These are phyloP conservation scores for Mortierella antarctica DNA, from an alignment of 192 early-diverging fungal genomes.

Conservation along the genomic window DNA sequence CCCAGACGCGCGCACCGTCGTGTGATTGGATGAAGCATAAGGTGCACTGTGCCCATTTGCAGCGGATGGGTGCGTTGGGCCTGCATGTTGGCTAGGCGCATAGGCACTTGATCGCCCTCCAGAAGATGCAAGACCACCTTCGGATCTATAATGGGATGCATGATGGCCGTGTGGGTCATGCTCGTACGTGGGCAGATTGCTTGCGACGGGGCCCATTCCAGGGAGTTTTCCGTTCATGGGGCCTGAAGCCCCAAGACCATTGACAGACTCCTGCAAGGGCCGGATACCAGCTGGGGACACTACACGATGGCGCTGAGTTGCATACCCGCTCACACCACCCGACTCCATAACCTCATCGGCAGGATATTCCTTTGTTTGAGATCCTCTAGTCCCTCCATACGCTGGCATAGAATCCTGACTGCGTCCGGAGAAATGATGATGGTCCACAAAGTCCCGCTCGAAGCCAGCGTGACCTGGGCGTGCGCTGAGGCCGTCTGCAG, in stretches of 20 bases:
- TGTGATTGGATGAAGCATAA: not conserved
- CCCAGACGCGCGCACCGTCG: not conserved
- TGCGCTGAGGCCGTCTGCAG: not conserved
- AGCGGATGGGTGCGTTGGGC: not conserved
- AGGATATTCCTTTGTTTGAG: conserved; percentile 18
- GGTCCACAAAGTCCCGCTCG: not conserved
- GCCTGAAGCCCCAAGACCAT: conserved; percentile 2
- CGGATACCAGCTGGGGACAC: conserved; percentile 35
- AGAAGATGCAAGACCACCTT: conserved; percentile 7
- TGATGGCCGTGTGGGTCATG: conserved; percentile 13
- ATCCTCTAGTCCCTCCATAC: not conserved
- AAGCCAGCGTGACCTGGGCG: not conserved
- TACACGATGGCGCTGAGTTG: conserved; percentile 28
- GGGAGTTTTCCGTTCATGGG: conserved; percentile 18
- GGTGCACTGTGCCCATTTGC: conserved; percentile 20
- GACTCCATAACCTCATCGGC: conserved; percentile 51
- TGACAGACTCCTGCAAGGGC: conserved; percentile 16
- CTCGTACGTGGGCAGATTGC: conserved; percentile 1
- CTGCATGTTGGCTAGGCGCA: conserved; percentile 12
- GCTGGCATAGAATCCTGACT: conserved; percentile 7
- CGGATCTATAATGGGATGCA: conserved; percentile 4
- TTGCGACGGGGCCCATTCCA: conserved; percentile 22
- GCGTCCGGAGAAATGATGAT: conserved; percentile 2
- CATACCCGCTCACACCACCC: conserved; percentile 30
- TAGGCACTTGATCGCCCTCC: conserved; percentile 13